phyloP scores from a whole-genome alignment of 768 basidiomycete genomes.

The Termitomyces sp. region DNA sequence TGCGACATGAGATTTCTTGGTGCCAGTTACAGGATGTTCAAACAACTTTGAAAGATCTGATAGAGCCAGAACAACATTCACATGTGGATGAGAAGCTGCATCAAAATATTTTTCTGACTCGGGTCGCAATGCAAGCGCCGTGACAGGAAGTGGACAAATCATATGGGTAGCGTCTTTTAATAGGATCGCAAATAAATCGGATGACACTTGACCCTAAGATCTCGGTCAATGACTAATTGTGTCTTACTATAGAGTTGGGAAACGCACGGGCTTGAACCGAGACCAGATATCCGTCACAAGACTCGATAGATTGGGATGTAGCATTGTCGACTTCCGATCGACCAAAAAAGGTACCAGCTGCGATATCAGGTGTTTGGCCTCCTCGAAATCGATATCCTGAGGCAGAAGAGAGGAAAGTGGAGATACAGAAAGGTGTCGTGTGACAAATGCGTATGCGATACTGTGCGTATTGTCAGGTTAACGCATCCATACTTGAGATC shows the following conservation, averaged over 20 bases:
- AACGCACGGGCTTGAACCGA: slow-evolving; percentile 43
- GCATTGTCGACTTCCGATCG: slow-evolving; percentile 51
- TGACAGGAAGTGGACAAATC: slow-evolving; percentile 42
- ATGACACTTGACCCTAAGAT: slow-evolving; percentile 28
- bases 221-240: not conserved
- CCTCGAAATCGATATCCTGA: slow-evolving; percentile 37
- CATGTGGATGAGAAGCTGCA: slow-evolving; percentile 31
- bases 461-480: slow-evolving; percentile 27
- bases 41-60: slow-evolving; percentile 51
- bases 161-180: slow-evolving; percentile 50
- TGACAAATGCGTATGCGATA: slow-evolving; percentile 62
- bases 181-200: slow-evolving; percentile 44
- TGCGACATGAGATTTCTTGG: slow-evolving; percentile 31
- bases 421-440: slow-evolving; percentile 55
- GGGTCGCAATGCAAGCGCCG: slow-evolving; percentile 12
- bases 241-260: too few species aligned
- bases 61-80: slow-evolving; percentile 38
- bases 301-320: slow-evolving; percentile 43
- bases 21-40: slow-evolving; percentile 1
- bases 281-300: slow-evolving; percentile 66
- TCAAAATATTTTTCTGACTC: slow-evolving; percentile 17
- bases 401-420: slow-evolving; percentile 41
- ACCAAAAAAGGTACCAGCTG: slow-evolving; percentile 59
- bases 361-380: slow-evolving; percentile 42
- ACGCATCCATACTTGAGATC: not conserved